Percentiles rank a stretch among this genome's conserved stretches.
Evolutionary conservation across 2,329 filamentous ascomycete species (phyloP).

Genomic region (Exophiala dermatitidis): DNA sequence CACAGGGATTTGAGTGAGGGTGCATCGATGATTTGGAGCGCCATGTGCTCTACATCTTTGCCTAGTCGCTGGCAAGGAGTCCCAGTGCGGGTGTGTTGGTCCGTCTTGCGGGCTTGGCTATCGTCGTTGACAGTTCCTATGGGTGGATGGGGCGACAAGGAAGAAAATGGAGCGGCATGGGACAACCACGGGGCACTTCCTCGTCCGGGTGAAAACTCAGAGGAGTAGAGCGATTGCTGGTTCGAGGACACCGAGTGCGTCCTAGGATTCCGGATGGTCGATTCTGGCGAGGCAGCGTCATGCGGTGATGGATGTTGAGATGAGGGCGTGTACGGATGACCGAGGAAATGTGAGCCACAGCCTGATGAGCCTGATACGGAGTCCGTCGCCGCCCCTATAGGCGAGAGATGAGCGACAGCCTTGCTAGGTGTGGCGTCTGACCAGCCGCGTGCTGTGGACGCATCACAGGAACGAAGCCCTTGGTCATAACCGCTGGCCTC

Average conservation of each 20-base stretch:
- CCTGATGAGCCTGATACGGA: not conserved
- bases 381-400: not conserved
- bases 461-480: not conserved
- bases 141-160: constrained; percentile 2
- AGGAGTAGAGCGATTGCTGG: not conserved
- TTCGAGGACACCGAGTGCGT: not conserved
- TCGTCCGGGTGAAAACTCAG: not conserved
- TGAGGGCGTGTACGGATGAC: constrained; percentile 6
- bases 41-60: constrained; percentile 24
- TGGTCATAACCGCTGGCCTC: constrained; percentile 10
- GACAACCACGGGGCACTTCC: constrained; percentile 4
- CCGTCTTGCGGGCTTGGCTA: not conserved
- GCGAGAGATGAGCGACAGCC: constrained; percentile 1
- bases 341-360: constrained; percentile 7
- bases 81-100: not conserved
- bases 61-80: constrained; percentile 15
- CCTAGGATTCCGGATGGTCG: constrained; percentile 1
- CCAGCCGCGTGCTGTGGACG: not conserved
- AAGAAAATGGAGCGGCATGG: constrained; percentile 1
- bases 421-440: not conserved
- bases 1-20: constrained; percentile 17
- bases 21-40: constrained; percentile 19
- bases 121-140: not conserved
- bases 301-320: constrained; percentile 7
- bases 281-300: constrained; percentile 2